Conservation (phyloP, 1,284 basidiomycete genomes). For the Earliella scabrosa region DNA sequence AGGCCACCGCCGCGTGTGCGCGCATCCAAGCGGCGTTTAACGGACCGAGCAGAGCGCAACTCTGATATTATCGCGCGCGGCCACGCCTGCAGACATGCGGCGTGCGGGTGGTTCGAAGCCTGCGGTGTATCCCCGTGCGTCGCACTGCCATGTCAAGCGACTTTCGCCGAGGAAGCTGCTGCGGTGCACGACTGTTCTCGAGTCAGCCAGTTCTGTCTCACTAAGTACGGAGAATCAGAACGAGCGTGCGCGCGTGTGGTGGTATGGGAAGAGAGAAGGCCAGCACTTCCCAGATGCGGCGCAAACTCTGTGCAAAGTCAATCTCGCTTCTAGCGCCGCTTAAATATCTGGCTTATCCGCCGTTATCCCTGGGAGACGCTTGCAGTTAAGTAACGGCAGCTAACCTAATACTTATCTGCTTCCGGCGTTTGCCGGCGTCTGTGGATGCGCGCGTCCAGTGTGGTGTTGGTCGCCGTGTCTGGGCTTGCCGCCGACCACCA, state of each 20-base stretch:
- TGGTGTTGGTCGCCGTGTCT: constrained; percentile 5
- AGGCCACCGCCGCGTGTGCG: constrained; percentile 11
- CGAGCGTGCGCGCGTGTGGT: not conserved
- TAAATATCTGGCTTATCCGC: not conserved
- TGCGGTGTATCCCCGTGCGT: not conserved
- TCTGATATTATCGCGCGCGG: constrained; percentile 1
- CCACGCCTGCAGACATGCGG: not conserved
- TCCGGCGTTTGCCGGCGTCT: not conserved
- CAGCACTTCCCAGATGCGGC: too few relatives aligned
- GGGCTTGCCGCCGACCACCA: constrained; percentile 17
- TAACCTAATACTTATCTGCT: too few relatives aligned
- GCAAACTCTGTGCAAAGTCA: constrained; percentile 8
- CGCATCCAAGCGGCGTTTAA: constrained; percentile 1
- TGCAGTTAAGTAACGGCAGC: too few relatives aligned
- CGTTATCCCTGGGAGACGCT: not conserved
- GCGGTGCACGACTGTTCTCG: not conserved
- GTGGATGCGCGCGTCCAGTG: too few relatives aligned
- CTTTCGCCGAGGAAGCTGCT: constrained; percentile 5
- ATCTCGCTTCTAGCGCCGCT: constrained; percentile 7
- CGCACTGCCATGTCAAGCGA: not conserved
- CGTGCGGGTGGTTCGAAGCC: not conserved
- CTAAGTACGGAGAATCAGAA: not conserved
- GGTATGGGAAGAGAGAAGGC: not conserved
- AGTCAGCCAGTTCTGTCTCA: not conserved
- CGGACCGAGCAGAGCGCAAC: constrained; percentile 8